These are phyloP conservation scores for Tuctoria greenei DNA, from an alignment of 176 grass and related monocot species.

Conservation along the genomic window DNA sequence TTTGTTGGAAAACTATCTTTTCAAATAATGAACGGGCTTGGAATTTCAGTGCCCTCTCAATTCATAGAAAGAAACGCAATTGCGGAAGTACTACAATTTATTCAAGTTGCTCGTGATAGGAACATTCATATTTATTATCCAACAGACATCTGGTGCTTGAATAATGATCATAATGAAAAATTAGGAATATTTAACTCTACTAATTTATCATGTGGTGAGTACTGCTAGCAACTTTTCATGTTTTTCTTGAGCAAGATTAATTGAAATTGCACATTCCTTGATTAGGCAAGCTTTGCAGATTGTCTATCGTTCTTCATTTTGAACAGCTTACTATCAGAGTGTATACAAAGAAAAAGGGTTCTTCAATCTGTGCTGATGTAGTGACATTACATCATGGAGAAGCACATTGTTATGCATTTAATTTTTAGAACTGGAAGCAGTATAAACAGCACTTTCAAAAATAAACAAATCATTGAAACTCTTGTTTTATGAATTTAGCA, in stretches of 20 bases:
- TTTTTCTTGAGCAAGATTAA: background rate
- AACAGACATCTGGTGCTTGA: constrained; percentile 62
- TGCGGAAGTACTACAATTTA: constrained; percentile 56
- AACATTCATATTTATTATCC: constrained; percentile 83
- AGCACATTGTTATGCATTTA: background rate
- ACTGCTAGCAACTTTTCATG: constrained; percentile 7
- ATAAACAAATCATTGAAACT: constrained; percentile 9
- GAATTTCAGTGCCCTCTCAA: constrained; percentile 50
- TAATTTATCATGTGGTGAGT: constrained; percentile 61
- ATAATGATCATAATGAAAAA: constrained; percentile 41
- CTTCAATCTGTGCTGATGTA: background rate
- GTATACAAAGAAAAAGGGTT: background rate
- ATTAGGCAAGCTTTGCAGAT: constrained; percentile 19
- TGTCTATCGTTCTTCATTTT: constrained; percentile 3
- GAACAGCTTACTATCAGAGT: background rate
- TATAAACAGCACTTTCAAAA: background rate
- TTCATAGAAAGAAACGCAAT: constrained; percentile 62
- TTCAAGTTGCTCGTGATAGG: constrained; percentile 52
- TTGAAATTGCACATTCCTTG: constrained; percentile 16
- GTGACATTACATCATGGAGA: background rate
- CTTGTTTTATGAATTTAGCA: constrained; percentile 12
- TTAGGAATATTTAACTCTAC: constrained; percentile 42
- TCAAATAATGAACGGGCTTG: constrained; percentile 84
- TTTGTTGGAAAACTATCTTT: constrained; percentile 85
- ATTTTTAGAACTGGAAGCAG: background rate